Percentiles rank a stretch among this genome's conserved stretches.
Conservation (phyloP, 352 stramenopile genomes). For the Globisporangium takayamanum region DNA sequence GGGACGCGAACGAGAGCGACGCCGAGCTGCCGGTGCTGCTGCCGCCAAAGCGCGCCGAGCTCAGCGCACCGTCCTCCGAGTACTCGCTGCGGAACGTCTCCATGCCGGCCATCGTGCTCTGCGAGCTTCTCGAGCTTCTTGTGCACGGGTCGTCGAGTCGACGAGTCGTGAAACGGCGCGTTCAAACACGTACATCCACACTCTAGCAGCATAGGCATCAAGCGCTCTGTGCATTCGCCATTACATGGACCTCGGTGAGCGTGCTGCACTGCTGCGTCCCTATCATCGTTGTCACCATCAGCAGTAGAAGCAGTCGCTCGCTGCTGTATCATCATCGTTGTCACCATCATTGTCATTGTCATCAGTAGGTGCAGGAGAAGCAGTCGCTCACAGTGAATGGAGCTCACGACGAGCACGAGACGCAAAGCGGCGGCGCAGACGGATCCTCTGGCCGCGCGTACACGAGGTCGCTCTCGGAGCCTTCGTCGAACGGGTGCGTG, state of each 20-base stretch:
- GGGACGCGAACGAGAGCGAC: slow-evolving; percentile 37
- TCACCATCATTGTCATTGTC: too few species aligned
- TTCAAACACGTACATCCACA: too few species aligned
- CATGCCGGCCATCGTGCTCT: not conserved
- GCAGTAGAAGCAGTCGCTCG: too few species aligned
- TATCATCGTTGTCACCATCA: too few species aligned
- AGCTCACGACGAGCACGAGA: slow-evolving; percentile 80
- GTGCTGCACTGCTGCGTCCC: not conserved
- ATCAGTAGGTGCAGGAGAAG: too few species aligned
- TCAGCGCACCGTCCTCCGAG: slow-evolving; percentile 25
- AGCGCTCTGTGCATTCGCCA: too few species aligned
- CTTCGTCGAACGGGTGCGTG: slow-evolving; percentile 62
- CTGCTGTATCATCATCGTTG: too few species aligned
- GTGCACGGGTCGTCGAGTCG: not conserved
- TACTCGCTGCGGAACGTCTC: slow-evolving; percentile 37
- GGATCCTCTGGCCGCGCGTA: slow-evolving; percentile 52
- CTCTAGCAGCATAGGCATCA: too few species aligned
- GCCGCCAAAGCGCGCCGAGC: slow-evolving; percentile 20
- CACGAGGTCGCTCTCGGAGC: slow-evolving; percentile 26
- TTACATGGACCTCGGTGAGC: too few species aligned
- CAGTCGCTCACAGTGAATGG: too few species aligned
- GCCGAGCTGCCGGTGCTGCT: slow-evolving; percentile 13
- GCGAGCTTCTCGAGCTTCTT: not conserved
- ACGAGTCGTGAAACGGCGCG: not conserved
- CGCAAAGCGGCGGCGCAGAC: slow-evolving; percentile 43